Base-by-base conservation (phyloP, 169 alveolate species). In the Cryptosporidium parvum region DNA sequence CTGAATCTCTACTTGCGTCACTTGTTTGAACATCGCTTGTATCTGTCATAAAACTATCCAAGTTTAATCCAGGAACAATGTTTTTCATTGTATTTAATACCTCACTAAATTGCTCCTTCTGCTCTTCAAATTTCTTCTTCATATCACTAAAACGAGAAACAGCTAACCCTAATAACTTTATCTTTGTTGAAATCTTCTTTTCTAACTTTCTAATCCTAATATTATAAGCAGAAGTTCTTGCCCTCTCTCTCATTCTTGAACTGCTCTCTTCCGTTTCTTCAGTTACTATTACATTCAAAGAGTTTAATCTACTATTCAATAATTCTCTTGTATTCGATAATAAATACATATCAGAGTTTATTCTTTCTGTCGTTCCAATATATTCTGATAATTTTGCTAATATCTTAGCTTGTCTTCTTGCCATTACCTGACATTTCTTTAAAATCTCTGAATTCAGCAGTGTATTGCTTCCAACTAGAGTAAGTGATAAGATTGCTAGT, bases 21-120 rank as follows among this genome's bases (percentile, higher is more conserved):
- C 84, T 69, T 9, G 84, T 69, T n/a, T 44, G 84, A 26, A 69
- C 23, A 29, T 69, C 84, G 26, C 84, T 69, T 0, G 84, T 69
- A n/a, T 42, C 84, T 42, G 84, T 69, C n/a, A 21, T 16, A 33
- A 69, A 69, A 16, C 16, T 0, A 42, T 35, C 62, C 44, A 45
- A 16, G 3, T 39, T 29, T 2, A 69, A 69, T 16, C 33, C 44
- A 14, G 71, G 71, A 58, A 2, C n/a, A 37, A 18, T 1, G 2
- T 0, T 33, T 12, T 21, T 48, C 45, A 44, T 51, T 10, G 3
- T 70, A 18, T 48, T 37, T 4, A 45, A 45, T 9, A 70, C 14
- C 14, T 33, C 51, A 33, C 5, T n/a, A 59, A 59, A 59, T 26
- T 16, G n/a, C 18, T 48, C 21, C 56, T 2, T 48, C 21, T 48